Evolutionary conservation across 345 rosid genomes (phyloP), one percentile per base, ranked within the genome.

Genomic region (Erodium maritimum): DNA sequence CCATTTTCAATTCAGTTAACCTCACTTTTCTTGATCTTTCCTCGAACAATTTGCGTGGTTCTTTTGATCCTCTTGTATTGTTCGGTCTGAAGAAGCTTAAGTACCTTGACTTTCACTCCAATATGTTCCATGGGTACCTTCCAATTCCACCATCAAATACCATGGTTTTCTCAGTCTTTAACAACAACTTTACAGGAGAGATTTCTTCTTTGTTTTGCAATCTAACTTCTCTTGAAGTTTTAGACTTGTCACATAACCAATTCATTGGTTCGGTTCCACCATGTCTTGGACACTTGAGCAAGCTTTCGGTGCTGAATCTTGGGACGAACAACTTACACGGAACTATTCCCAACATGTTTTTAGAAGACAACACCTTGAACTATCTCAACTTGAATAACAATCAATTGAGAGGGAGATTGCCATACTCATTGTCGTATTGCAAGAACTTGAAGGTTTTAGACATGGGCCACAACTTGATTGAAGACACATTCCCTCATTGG

Each of bases 381-480:
- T 45, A 58, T 17, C 53, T 73, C 0, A 48, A 64, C 69, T 52
- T 76, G 4, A 61, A 65, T 23, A 63, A 19, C 3, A 79, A 79
- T 6, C 33, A 13, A 6, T 16, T 77, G 0, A 53, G 51, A 14
- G 82, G 75, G 4, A 21, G 17, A 1, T 10, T 73, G 4, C 68
- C 80, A 4, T 23, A 1, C 9, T 60, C 71, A 10, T n/a, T 80
- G 21, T 10, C 10, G 3, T 57, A 65, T 5, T 70, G 79, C 18
- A 45, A 11, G 25, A 1, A 8, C 6, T n/a, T 80, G 14, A 59
- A 71, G 52, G 56, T 78, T 25, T 7, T 78, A 0, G 68, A 78
- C 23, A 23, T 81, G 5, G 63, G 67, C 1, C 63, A 71, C 60
- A 80, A 74, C 17, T 29, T 25, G 19, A 52, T n/a, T n/a, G n/a